A percentile compares a stretch with the other conserved stretches of the same genome.
phyloP scores from a whole-genome alignment of 768 basidiomycete genomes.

The Daedaleopsis sinensis region DNA sequence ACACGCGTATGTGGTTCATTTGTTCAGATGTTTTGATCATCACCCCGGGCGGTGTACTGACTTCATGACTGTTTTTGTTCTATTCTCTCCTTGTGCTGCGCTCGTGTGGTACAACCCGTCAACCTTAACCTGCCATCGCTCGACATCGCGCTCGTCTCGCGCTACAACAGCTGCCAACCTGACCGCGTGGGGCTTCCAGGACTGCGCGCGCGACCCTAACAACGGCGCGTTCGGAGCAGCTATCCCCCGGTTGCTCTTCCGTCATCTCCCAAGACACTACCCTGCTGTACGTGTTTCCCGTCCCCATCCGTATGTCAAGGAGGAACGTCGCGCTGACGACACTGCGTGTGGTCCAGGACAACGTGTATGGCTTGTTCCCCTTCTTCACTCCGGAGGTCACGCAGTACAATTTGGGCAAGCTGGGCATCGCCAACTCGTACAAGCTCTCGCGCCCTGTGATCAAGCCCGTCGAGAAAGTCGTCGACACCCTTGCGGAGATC shows the following conservation, averaged over 20 bases:
- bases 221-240: constrained; percentile 81
- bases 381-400: constrained; percentile 66
- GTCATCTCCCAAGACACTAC: constrained; percentile 71
- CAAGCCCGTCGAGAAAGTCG: constrained; percentile 1
- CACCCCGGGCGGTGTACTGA: neutral
- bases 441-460: constrained; percentile 55
- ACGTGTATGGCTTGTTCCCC: constrained; percentile 79
- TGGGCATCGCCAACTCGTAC: constrained; percentile 48
- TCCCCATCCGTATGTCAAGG: neutral
- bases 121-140: neutral
- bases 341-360: constrained; percentile 32
- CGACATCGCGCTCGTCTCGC: neutral
- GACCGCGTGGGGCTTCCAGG: constrained; percentile 79
- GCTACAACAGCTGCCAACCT: constrained; percentile 60
- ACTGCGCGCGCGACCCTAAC: constrained; percentile 61
- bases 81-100: neutral
- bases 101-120: neutral
- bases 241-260: constrained; percentile 73
- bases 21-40: neutral
- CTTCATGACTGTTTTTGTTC: neutral
- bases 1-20: constrained; percentile 58
- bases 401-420: constrained; percentile 41
- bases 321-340: neutral
- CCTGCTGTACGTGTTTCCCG: constrained; percentile 37
- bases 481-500: constrained; percentile 9